Percentiles rank a stretch among this genome's conserved stretches.
Evolutionary conservation across 2,329 filamentous ascomycete genomes (phyloP).

Genomic region (Alternaria brassicae): DNA sequence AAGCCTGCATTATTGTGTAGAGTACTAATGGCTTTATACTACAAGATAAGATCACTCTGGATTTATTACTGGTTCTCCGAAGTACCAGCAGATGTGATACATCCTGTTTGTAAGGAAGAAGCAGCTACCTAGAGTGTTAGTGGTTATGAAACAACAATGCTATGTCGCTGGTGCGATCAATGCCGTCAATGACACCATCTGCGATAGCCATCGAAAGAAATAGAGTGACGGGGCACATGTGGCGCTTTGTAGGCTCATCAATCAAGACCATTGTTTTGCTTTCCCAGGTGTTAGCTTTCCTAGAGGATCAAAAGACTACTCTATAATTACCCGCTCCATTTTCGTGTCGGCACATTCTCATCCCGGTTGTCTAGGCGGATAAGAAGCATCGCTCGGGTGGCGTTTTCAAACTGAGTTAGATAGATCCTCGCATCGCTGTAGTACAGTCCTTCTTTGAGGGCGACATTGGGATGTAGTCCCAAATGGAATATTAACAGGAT

Average conservation of each 20-base stretch:
- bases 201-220: conserved; percentile 2
- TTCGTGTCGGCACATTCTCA: neutral
- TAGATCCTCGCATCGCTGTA: neutral
- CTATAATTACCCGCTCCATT: neutral
- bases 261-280: neutral
- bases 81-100: neutral
- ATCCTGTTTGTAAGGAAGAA: neutral
- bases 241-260: conserved; percentile 1
- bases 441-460: conserved; percentile 1
- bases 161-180: neutral
- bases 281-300: neutral
- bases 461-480: neutral
- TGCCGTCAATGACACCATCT: neutral
- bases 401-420: neutral
- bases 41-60: conserved; percentile 5
- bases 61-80: conserved; percentile 3
- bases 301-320: neutral
- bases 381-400: neutral
- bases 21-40: conserved; percentile 1
- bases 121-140: neutral
- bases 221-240: neutral
- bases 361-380: neutral
- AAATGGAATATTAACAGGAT: conserved; percentile 3
- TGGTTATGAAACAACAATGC: neutral
- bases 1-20: conserved; percentile 1